These are phyloP conservation scores for Neopestalotiopsis clavispora DNA, from an alignment of 2,329 filamentous ascomycete species.

Conservation along the genomic window DNA sequence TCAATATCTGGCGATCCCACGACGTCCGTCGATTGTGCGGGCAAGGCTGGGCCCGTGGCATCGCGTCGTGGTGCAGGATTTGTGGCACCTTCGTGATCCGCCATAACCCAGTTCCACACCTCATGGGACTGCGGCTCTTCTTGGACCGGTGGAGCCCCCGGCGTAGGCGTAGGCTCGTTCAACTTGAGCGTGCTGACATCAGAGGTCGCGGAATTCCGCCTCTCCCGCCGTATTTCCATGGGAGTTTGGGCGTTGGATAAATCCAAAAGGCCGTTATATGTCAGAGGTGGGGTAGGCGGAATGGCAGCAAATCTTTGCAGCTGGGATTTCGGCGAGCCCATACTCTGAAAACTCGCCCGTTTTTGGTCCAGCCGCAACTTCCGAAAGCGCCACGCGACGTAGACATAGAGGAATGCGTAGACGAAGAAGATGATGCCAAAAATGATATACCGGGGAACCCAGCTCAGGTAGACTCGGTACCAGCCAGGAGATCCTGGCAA, in stretches of 20 bases:
- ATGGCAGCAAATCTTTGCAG: constrained; percentile 22
- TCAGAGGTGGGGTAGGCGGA: constrained; percentile 29
- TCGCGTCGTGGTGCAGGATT: constrained; percentile 14
- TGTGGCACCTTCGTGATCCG: constrained; percentile 20
- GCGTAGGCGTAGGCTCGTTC: constrained; percentile 21
- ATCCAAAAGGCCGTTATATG: constrained; percentile 30
- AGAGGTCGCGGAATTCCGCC: constrained; percentile 31
- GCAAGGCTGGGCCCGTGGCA: neutral
- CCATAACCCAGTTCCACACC: constrained; percentile 32
- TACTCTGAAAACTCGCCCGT: constrained; percentile 28
- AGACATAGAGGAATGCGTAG: constrained; percentile 73
- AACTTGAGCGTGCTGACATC: constrained; percentile 32
- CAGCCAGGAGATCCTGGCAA: constrained; percentile 70
- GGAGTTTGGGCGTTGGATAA: constrained; percentile 19
- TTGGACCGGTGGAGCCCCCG: constrained; percentile 13
- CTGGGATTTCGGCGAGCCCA: constrained; percentile 18
- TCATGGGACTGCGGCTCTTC: constrained; percentile 16
- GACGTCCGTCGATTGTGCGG: constrained; percentile 14
- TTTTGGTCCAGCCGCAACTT: constrained; percentile 41
- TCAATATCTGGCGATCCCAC: constrained; percentile 12
- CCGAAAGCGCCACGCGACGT: constrained; percentile 57
- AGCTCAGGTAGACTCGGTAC: constrained; percentile 71
- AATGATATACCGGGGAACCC: constrained; percentile 76
- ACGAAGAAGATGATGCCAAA: constrained; percentile 67
- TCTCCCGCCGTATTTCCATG: constrained; percentile 23